Conservation (phyloP, 106 monocot genomes). For the Allium sativum region DNA sequence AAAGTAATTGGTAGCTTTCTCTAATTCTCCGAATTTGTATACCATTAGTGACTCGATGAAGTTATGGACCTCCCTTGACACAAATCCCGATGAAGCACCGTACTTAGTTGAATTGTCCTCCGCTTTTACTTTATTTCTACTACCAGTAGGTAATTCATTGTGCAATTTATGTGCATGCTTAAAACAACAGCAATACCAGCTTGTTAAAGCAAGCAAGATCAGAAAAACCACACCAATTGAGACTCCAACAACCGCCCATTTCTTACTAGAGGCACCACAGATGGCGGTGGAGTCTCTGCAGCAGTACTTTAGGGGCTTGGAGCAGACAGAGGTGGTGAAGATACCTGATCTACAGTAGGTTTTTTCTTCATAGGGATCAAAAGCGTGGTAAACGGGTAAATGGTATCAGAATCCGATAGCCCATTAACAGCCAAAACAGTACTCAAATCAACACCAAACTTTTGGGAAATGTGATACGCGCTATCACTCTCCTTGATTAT, state of each 20-base stretch:
- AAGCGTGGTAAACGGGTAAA: constrained; percentile 13
- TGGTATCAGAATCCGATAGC: constrained; percentile 2
- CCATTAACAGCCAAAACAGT: constrained; percentile 10
- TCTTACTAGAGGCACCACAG: constrained; percentile 10
- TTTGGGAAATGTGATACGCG: not conserved
- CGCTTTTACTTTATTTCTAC: constrained; percentile 1
- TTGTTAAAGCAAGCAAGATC: not conserved
- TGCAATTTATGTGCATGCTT: not conserved
- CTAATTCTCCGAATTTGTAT: constrained; percentile 23
- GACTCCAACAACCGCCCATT: constrained; percentile 8
- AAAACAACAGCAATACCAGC: not conserved
- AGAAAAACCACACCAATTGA: constrained; percentile 19
- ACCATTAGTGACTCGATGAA: constrained; percentile 33
- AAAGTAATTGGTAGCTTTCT: constrained; percentile 12
- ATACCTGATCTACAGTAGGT: constrained; percentile 4
- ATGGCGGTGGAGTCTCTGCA: not conserved
- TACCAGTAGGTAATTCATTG: too few species aligned
- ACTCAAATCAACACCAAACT: constrained; percentile 1
- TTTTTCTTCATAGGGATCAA: constrained; percentile 13
- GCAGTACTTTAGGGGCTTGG: not conserved
- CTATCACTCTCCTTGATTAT: not conserved
- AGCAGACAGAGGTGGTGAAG: constrained; percentile 21
- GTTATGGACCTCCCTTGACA: constrained; percentile 26
- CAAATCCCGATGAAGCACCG: constrained; percentile 11
- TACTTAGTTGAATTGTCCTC: constrained; percentile 10